These are phyloP conservation scores for Saposhnikovia divaricata DNA, from an alignment of 129 eudicot species.

Conservation along the genomic window DNA sequence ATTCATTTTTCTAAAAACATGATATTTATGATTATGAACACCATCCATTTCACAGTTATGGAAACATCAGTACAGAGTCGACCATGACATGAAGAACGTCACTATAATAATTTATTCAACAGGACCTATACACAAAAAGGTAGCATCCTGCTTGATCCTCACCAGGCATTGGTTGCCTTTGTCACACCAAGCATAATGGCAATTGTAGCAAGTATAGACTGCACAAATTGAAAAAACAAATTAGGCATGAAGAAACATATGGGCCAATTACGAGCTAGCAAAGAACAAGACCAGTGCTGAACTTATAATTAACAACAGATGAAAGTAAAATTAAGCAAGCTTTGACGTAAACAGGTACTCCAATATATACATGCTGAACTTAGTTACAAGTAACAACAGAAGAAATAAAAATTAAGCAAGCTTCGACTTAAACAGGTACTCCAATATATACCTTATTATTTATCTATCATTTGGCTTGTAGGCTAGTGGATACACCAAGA, in stretches of 20 bases:
- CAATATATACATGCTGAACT: too few species aligned
- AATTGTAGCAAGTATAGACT: slow-evolving; percentile 67
- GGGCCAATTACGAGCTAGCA: neutral
- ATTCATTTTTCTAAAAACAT: neutral
- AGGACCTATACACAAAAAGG: neutral
- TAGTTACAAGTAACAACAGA: too few species aligned
- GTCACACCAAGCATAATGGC: slow-evolving; percentile 65
- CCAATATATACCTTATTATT: too few species aligned
- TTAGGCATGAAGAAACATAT: neutral
- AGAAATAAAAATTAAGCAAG: too few species aligned
- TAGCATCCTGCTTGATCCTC: slow-evolving; percentile 11
- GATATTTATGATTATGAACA: neutral
- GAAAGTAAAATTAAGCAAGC: neutral
- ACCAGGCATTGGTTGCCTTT: slow-evolving; percentile 47
- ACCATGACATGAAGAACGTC: neutral
- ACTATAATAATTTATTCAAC: neutral
- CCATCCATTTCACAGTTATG: neutral
- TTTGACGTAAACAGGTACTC: neutral
- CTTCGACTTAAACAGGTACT: too few species aligned
- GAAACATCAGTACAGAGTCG: neutral
- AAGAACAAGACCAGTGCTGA: neutral
- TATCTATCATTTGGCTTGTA: too few species aligned
- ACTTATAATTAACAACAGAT: neutral
- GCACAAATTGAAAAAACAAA: slow-evolving; percentile 12
- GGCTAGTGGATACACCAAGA: too few species aligned